Evolutionary conservation across 805 yeast genomes (phyloP).

Genomic region (Zygoascus biomembranicola): DNA sequence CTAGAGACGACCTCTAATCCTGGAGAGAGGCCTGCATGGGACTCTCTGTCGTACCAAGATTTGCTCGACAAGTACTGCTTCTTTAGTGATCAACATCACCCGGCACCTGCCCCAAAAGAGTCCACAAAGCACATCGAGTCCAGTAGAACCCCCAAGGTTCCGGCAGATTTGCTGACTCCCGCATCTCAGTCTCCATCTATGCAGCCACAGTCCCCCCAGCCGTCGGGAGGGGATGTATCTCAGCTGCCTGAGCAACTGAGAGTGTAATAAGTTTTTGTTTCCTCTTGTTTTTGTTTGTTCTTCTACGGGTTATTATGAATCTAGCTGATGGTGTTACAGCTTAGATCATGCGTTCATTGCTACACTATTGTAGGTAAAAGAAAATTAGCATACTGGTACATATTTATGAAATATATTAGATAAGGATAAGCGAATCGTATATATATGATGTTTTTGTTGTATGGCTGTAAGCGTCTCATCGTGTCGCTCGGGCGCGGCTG

Average conservation of each 20-base stretch:
- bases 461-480: background rate
- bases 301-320: background rate
- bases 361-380: background rate
- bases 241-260: background rate
- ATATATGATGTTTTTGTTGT: background rate
- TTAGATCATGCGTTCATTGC: background rate
- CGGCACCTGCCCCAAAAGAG: conserved; percentile 1
- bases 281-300: background rate
- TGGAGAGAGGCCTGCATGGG: conserved; percentile 22
- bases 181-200: conserved; percentile 1
- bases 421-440: background rate
- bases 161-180: conserved; percentile 2
- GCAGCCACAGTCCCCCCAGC: background rate
- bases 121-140: background rate
- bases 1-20: background rate
- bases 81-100: conserved; percentile 17
- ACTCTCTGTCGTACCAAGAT: conserved; percentile 31
- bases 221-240: background rate
- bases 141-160: background rate
- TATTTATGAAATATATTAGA: background rate
- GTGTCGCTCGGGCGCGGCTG: background rate
- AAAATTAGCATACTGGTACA: background rate
- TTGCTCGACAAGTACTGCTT: conserved; percentile 34
- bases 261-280: background rate
- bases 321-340: background rate